phyloP scores from a whole-genome alignment of 306 rosid species.

The Glycine soja region DNA sequence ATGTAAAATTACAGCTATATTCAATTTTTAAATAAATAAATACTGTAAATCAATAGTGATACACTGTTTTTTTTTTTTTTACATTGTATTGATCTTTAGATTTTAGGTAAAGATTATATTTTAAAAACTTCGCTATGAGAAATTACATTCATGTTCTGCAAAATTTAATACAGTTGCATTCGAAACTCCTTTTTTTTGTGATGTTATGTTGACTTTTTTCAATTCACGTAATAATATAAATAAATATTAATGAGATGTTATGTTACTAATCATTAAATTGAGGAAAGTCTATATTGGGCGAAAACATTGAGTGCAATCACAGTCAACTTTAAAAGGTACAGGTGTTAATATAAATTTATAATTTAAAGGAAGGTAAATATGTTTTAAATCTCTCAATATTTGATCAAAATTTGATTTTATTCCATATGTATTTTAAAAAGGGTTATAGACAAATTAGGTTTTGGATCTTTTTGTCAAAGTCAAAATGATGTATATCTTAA shows the following conservation, averaged over 20 bases:
- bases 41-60: background rate
- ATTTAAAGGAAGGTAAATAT: no score
- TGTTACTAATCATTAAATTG: background rate
- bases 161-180: background rate
- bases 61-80: background rate
- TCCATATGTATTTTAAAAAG: no score
- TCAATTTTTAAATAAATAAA: background rate
- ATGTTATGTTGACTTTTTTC: background rate
- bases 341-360: background rate
- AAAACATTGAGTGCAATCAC: background rate
- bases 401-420: no score
- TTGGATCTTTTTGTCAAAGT: no score
- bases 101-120: background rate
- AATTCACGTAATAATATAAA: background rate
- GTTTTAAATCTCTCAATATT: no score
- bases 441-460: no score
- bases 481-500: no score
- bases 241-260: background rate
- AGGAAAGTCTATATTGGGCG: background rate
- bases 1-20: background rate
- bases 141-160: background rate
- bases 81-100: background rate
- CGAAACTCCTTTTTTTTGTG: background rate
- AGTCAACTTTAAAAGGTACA: background rate
- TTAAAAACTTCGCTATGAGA: background rate